Conservation (phyloP, 2,329 filamentous ascomycete species). For the Colletotrichum endophyticum region DNA sequence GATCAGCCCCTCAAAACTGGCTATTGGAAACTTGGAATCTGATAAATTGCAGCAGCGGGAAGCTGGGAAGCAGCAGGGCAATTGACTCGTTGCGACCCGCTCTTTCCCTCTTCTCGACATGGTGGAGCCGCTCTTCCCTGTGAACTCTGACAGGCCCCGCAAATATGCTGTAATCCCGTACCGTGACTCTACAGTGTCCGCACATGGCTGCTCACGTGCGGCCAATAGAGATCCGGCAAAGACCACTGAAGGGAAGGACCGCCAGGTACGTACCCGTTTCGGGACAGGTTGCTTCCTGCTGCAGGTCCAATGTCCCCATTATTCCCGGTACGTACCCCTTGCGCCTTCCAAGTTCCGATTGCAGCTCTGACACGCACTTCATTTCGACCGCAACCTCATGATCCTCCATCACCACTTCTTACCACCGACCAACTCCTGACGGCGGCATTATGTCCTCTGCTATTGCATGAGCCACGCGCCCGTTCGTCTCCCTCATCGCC, state of each 20-base stretch:
- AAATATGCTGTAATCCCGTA: not conserved
- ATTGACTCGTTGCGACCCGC: constrained; percentile 7
- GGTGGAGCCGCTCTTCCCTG: not conserved
- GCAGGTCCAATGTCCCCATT: not conserved
- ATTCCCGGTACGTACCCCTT: not conserved
- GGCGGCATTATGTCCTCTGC: not conserved
- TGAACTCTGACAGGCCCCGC: not conserved
- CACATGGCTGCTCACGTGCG: not conserved
- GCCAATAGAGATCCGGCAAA: not conserved
- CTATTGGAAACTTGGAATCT: constrained; percentile 1
- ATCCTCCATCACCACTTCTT: not conserved
- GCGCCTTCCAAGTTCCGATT: constrained; percentile 12
- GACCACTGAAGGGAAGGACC: not conserved
- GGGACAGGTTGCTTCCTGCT: not conserved
- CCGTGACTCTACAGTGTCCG: not conserved
- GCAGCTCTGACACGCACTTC: constrained; percentile 1
- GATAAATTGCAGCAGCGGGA: not conserved
- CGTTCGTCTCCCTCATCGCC: not conserved
- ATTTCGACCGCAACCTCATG: not conserved
- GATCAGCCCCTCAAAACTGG: not conserved
- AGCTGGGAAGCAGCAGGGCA: not conserved
- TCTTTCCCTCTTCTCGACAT: constrained; percentile 1
- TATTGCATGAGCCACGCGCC: not conserved
- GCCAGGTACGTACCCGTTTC: not conserved
- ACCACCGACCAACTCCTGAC: not conserved